These are phyloP conservation scores for Mortierella alpina DNA, from an alignment of 192 early-diverging fungal species.

Conservation along the genomic window DNA sequence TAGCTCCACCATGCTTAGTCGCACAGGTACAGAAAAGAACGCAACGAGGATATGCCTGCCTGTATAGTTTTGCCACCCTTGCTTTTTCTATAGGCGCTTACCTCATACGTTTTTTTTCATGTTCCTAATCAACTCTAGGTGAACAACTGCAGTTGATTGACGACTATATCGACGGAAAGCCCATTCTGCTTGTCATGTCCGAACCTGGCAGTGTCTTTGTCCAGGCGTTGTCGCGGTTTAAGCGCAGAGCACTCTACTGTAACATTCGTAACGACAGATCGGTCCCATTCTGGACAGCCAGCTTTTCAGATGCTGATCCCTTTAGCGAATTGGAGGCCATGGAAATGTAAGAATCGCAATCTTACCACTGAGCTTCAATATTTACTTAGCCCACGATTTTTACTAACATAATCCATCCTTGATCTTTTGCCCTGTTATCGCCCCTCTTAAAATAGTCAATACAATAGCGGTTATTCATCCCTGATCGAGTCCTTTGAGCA, in stretches of 20 bases:
- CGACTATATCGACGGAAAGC: conserved; percentile 40
- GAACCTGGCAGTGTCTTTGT: conserved; percentile 54
- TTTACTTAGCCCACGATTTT: not conserved
- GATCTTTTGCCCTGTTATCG: not conserved
- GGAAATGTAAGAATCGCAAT: conserved; percentile 54
- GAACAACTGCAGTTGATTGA: conserved; percentile 62
- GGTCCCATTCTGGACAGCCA: conserved; percentile 73
- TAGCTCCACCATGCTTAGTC: conserved; percentile 55
- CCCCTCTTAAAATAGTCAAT: conserved; percentile 24
- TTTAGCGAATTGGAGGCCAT: conserved; percentile 54
- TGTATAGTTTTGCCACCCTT: not conserved
- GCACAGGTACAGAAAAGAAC: conserved; percentile 53
- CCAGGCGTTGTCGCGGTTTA: conserved; percentile 57
- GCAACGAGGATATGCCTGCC: not conserved
- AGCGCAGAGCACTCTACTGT: conserved; percentile 57
- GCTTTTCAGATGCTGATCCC: conserved; percentile 58
- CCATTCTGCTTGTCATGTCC: conserved; percentile 54
- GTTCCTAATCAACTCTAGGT: not conserved
- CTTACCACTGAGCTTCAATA: not conserved
- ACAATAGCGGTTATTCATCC: conserved; percentile 36
- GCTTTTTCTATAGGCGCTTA: not conserved
- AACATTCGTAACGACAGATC: conserved; percentile 63
- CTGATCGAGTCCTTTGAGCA: conserved; percentile 52
- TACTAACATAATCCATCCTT: not conserved
- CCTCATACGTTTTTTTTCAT: not conserved